Conservation (phyloP, 2,329 filamentous ascomycete species). For the Stemphylium vesicarium region DNA sequence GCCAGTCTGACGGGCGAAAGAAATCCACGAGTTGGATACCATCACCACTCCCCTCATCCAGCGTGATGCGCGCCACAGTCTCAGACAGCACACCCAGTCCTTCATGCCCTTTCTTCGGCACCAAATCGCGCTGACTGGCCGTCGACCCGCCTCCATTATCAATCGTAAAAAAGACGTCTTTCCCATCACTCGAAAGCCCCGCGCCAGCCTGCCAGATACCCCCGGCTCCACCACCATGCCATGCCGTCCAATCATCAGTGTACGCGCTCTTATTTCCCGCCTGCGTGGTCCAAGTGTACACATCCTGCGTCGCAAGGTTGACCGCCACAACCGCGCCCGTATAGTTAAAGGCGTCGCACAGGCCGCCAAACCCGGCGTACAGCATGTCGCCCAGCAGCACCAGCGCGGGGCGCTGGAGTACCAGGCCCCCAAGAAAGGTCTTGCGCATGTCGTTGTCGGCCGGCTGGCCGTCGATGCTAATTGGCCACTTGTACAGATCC, state of each 20-base stretch:
- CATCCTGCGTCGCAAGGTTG: constrained; percentile 18
- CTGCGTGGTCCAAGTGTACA: constrained; percentile 25
- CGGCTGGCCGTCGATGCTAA: constrained; percentile 55
- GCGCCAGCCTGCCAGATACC: constrained; percentile 27
- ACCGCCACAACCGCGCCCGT: constrained; percentile 44
- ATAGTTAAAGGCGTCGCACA: constrained; percentile 64
- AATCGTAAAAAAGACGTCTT: constrained; percentile 25
- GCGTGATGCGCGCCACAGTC: constrained; percentile 12
- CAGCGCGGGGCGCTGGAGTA: constrained; percentile 60
- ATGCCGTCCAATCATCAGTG: constrained; percentile 22
- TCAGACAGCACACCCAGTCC: constrained; percentile 17
- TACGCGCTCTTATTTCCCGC: constrained; percentile 18
- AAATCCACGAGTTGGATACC: constrained; percentile 24
- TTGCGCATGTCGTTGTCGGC: constrained; percentile 57
- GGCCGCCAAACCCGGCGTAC: constrained; percentile 62
- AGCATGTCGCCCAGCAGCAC: constrained; percentile 56
- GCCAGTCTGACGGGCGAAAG: constrained; percentile 21
- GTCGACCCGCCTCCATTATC: constrained; percentile 17
- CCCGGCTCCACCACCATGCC: constrained; percentile 26
- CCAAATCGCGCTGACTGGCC: constrained; percentile 3
- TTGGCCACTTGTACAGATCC: constrained; percentile 54
- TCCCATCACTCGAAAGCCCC: constrained; percentile 26
- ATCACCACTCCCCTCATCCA: constrained; percentile 11
- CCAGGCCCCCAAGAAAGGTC: constrained; percentile 61
- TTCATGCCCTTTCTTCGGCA: constrained; percentile 7